phyloP scores from a whole-genome alignment of 1,139 yeast species.

The Fermentozyma sake region DNA sequence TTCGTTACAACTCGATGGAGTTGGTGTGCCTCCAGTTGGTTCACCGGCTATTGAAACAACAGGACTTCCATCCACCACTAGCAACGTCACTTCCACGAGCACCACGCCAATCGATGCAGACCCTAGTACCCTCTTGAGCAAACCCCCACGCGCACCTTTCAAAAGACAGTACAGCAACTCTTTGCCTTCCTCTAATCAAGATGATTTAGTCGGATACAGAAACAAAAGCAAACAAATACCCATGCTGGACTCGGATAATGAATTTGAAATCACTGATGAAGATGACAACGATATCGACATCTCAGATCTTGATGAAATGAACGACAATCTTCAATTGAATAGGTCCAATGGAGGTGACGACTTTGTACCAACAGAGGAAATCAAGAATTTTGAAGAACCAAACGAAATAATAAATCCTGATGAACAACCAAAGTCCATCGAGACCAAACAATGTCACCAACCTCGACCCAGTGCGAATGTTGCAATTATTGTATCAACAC shows the following conservation, averaged over 20 bases:
- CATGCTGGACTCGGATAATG: slow-evolving; percentile 28
- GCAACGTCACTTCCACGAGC: slow-evolving; percentile 15
- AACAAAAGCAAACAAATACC: slow-evolving; percentile 17
- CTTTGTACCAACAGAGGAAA: too few species aligned
- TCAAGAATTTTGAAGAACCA: too few species aligned
- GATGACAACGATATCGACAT: slow-evolving; percentile 19
- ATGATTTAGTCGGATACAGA: slow-evolving; percentile 42
- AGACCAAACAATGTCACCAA: too few species aligned
- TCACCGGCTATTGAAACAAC: slow-evolving; percentile 3
- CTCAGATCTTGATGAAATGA: slow-evolving; percentile 16
- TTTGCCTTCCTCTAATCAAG: slow-evolving; percentile 47
- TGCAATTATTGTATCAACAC: slow-evolving; percentile 23
- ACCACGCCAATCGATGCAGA: slow-evolving; percentile 15
- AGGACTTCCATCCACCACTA: slow-evolving; percentile 4
- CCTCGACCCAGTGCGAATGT: slow-evolving; percentile 7
- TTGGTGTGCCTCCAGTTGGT: neutral
- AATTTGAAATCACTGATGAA: slow-evolving; percentile 28
- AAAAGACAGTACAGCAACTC: slow-evolving; percentile 57
- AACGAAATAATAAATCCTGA: too few species aligned
- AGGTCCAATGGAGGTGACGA: too few species aligned
- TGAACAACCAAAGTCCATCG: too few species aligned
- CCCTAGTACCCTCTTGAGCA: slow-evolving; percentile 6
- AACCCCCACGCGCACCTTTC: slow-evolving; percentile 16
- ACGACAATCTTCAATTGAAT: neutral
- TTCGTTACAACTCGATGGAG: neutral